phyloP scores from a whole-genome alignment of 1,139 yeast genomes.

The Lodderomyces beijingensis region DNA sequence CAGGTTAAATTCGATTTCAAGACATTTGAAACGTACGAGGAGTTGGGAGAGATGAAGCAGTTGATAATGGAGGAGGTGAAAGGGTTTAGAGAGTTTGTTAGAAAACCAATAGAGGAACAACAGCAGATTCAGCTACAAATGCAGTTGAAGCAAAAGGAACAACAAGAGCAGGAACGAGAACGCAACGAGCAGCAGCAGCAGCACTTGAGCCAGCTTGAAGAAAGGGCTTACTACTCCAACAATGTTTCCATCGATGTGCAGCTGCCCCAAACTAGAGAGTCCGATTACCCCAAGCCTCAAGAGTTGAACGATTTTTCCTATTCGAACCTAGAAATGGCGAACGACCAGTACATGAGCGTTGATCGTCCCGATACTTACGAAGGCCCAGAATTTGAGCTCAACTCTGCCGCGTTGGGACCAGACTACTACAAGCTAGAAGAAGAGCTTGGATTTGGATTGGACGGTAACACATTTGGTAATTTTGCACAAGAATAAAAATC shows the following conservation, averaged over 20 bases:
- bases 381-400: background rate
- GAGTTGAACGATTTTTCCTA: conserved; percentile 41
- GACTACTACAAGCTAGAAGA: conserved; percentile 42
- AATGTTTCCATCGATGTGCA: conserved; percentile 7
- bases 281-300: conserved; percentile 39
- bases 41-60: conserved; percentile 67
- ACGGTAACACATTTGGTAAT: conserved; percentile 23
- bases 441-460: conserved; percentile 46
- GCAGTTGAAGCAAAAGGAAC: conserved; percentile 32
- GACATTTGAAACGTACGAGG: conserved; percentile 82
- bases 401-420: conserved; percentile 13
- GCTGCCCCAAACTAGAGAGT: conserved; percentile 5
- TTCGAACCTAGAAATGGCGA: conserved; percentile 14
- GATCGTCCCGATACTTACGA: background rate
- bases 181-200: conserved; percentile 14
- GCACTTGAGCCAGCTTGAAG: conserved; percentile 5
- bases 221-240: conserved; percentile 8
- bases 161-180: conserved; percentile 20
- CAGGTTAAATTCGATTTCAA: conserved; percentile 77
- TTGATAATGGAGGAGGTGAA: conserved; percentile 81
- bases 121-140: conserved; percentile 43
- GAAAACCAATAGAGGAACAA: conserved; percentile 70
- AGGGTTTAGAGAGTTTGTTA: conserved; percentile 73
- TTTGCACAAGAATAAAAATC: conserved; percentile 3
- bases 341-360: conserved; percentile 2